Base-by-base conservation (phyloP, 2,329 filamentous ascomycete species). In the Alternaria novae-zelandiae region DNA sequence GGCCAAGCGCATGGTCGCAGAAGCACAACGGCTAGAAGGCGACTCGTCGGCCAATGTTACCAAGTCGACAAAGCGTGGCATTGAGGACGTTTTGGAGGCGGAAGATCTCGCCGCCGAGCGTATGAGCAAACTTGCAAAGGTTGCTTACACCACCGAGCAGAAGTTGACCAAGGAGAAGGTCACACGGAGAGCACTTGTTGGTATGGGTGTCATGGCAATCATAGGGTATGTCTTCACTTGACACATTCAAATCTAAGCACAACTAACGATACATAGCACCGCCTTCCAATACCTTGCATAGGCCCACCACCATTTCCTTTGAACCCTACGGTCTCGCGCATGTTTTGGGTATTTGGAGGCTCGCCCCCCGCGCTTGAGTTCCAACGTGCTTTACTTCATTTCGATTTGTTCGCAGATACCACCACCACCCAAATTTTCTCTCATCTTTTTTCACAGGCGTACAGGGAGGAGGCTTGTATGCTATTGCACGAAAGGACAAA, bases 1-100 rank as follows among this genome's bases (percentile, higher is more conserved):
- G 74, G 96, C 96, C 30, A 93, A 91, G 82, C 88, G 90, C 70
- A 97, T 97, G 92, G 94, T 97, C 6, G 87, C 91, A 66, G 89
- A 89, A 68, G 90, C 90, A 30, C 85, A 89, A 64, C 87, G 86
- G 61, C 81, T 83, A 10, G 82, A 84, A 17, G 77, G 75, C n/a
- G 74, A 59, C 15, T 66, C 70, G 21, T 63, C 68, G 25, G 60
- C 62, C 26, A 70, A 70, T 25, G 55, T 63, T 21, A 54, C 58
- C 4, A 68, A 69, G 61, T 65, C 68, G 7, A 67, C 70, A 28
- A 82, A 82, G 76, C 78, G 79, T 65, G 81, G 81, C 68, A 78
- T 74, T 3, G 81, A 90, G 13, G 91, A 94, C 28, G 86, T 92
- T 12, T 85, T 88, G 47, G 83, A 86, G 44, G 81, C 82, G 28